Conservation (phyloP, 306 rosid genomes). For the Gleditsia sinensis region DNA sequence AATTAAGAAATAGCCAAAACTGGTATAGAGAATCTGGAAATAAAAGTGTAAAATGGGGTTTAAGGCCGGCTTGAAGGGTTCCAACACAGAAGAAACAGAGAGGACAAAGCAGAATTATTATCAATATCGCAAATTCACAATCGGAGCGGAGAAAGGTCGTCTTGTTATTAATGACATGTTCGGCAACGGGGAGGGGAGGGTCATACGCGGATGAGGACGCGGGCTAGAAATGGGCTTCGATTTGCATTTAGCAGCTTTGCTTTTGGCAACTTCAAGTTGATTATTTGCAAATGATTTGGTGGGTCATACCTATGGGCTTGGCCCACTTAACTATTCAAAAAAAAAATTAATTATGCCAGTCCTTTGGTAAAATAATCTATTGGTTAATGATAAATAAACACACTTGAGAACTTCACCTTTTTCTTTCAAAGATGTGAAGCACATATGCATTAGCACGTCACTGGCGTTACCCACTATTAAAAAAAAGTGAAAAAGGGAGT, state of each 20-base stretch:
- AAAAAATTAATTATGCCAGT: too few relatives aligned
- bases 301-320: conserved; percentile 54
- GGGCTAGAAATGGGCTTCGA: background rate
- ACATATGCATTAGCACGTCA: too few relatives aligned
- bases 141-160: too few relatives aligned
- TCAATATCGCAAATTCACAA: too few relatives aligned
- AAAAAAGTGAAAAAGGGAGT: too few relatives aligned
- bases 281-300: conserved; percentile 45
- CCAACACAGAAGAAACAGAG: conserved; percentile 41
- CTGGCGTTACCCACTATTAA: too few relatives aligned
- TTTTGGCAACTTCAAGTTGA: background rate
- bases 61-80: conserved; percentile 44
- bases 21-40: too few relatives aligned
- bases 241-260: background rate
- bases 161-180: too few relatives aligned
- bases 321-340: conserved; percentile 33
- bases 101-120: conserved; percentile 41
- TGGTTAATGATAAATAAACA: background rate
- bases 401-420: background rate
- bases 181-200: too few relatives aligned
- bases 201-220: background rate
- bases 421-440: background rate
- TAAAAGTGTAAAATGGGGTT: conserved; percentile 9
- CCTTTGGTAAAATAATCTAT: background rate
- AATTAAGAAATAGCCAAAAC: background rate